Evolutionary conservation across 2,329 filamentous ascomycete species (phyloP).

Genomic region (Volutella citrinella): DNA sequence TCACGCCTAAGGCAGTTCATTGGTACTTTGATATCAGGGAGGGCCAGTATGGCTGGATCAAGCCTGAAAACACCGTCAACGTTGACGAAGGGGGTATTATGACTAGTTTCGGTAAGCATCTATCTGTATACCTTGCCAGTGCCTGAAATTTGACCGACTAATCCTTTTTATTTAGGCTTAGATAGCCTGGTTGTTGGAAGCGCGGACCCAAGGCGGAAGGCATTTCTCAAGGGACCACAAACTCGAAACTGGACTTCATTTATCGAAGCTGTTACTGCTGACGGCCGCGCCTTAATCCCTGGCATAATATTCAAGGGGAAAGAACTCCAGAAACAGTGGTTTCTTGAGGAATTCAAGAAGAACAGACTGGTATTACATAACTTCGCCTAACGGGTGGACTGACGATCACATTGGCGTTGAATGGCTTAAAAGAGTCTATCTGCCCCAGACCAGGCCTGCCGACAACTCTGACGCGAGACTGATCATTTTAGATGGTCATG

Average conservation of each 20-base stretch:
- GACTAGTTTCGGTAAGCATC: neutral
- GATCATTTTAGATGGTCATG: no score
- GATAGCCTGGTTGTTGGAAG: neutral
- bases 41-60: constrained; percentile 3
- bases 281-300: no score
- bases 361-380: neutral
- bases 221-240: neutral
- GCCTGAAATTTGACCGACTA: neutral
- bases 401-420: neutral
- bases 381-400: neutral
- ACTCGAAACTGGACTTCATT: neutral
- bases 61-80: constrained; percentile 5
- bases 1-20: constrained; percentile 3
- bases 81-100: constrained; percentile 6
- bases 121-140: no score
- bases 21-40: no score
- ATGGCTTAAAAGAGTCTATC: neutral
- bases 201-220: neutral
- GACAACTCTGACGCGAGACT: neutral
- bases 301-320: neutral
- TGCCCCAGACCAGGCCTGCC: neutral
- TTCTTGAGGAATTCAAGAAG: neutral
- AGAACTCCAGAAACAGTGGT: neutral
- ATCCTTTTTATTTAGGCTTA: neutral
- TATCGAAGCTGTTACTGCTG: neutral